These are phyloP conservation scores for Hypoxylon rubiginosum DNA, from an alignment of 2,329 filamentous ascomycete genomes.

Conservation along the genomic window DNA sequence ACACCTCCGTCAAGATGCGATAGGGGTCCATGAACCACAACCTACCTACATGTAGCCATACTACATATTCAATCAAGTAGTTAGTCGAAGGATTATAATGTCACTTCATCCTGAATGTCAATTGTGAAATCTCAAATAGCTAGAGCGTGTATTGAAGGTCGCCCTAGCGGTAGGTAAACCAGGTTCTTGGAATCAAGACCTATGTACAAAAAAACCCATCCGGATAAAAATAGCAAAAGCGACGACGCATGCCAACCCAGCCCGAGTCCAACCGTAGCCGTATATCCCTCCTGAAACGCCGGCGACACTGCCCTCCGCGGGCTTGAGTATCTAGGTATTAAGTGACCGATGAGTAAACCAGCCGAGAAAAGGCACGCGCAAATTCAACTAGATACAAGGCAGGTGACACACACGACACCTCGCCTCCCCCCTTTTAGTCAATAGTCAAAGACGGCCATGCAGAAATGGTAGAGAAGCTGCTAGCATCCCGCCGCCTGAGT, in stretches of 20 bases:
- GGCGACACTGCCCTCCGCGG: slow-evolving; percentile 13
- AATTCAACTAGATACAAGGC: not conserved
- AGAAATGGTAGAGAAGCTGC: not conserved
- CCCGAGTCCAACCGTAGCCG: slow-evolving; percentile 9
- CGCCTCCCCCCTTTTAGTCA: slow-evolving; percentile 17
- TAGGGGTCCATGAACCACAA: too few relatives aligned
- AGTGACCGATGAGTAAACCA: slow-evolving; percentile 20
- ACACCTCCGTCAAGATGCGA: too few relatives aligned
- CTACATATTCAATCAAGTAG: not conserved
- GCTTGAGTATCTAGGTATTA: slow-evolving; percentile 35
- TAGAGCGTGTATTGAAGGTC: slow-evolving; percentile 24
- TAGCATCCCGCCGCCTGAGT: slow-evolving; percentile 43
- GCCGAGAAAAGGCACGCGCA: slow-evolving; percentile 8
- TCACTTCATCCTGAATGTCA: not conserved
- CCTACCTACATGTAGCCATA: too few relatives aligned
- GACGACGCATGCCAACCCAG: slow-evolving; percentile 5
- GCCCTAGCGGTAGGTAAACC: slow-evolving; percentile 1
- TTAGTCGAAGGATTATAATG: not conserved
- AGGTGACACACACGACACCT: not conserved
- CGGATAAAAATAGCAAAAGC: slow-evolving; percentile 6
- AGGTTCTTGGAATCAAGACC: slow-evolving; percentile 13
- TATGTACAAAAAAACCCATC: slow-evolving; percentile 40
- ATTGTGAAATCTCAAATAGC: not conserved
- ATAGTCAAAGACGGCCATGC: not conserved
- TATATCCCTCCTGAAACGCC: slow-evolving; percentile 27